Evolutionary conservation across 2,329 filamentous ascomycete species (phyloP).

Genomic region (Clonostachys chloroleuca): DNA sequence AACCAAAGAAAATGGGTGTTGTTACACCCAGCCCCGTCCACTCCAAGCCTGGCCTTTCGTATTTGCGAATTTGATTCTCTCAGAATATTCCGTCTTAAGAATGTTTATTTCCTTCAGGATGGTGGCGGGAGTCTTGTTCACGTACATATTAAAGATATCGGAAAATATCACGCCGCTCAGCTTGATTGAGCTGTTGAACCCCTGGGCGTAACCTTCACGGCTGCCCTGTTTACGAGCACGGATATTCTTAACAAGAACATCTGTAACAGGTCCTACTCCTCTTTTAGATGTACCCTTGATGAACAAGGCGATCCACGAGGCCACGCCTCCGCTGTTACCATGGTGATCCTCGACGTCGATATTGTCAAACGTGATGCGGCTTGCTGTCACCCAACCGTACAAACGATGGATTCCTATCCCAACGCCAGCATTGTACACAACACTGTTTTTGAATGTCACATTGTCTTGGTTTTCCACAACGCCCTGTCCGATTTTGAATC

Average conservation of each 20-base stretch:
- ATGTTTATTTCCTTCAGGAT: neutral
- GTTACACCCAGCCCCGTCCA: no score
- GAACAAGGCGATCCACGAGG: neutral
- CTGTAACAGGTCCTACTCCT: neutral
- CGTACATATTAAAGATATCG: slow-evolving; percentile 1
- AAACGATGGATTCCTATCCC: slow-evolving; percentile 1
- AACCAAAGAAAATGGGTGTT: no score
- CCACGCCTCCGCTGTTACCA: neutral
- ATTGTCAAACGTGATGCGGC: slow-evolving; percentile 1
- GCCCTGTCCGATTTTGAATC: slow-evolving; percentile 1
- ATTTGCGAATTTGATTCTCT: neutral
- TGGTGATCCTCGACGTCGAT: slow-evolving; percentile 1
- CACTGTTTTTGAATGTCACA: slow-evolving; percentile 1
- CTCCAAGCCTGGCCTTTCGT: neutral
- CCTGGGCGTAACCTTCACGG: neutral
- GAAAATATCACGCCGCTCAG: neutral
- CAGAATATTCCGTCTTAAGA: neutral
- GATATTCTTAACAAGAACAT: neutral
- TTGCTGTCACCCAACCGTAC: neutral
- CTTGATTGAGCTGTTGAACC: neutral
- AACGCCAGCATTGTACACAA: neutral
- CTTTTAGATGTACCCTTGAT: neutral
- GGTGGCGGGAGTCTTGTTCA: neutral
- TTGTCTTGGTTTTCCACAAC: neutral
- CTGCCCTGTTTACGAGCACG: neutral